These are phyloP conservation scores for Podosphaera xanthii DNA, from an alignment of 2,329 filamentous ascomycete species.

Conservation along the genomic window DNA sequence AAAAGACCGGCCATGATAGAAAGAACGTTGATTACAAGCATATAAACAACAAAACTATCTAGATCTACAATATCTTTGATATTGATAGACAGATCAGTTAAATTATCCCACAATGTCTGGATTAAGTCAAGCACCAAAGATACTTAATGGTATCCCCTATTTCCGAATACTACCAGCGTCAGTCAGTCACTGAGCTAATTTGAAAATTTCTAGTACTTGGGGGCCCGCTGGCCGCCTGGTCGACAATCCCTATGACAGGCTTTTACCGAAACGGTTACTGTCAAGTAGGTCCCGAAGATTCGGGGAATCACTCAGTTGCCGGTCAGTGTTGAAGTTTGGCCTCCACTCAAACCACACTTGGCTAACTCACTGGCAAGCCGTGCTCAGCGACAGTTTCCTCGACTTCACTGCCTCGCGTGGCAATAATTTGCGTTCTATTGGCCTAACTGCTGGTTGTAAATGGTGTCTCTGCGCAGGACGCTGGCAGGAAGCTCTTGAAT, in stretches of 20 bases:
- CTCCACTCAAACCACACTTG: background rate
- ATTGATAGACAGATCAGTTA: no score
- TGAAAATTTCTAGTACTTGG: background rate
- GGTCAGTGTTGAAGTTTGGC: constrained; percentile 4
- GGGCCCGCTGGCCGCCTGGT: background rate
- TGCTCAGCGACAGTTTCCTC: constrained; percentile 36
- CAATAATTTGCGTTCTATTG: constrained; percentile 31
- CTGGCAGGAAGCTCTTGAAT: constrained; percentile 30
- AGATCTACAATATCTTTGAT: no score
- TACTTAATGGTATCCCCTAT: no score
- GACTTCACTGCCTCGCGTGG: constrained; percentile 34
- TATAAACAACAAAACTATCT: no score
- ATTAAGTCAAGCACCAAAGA: no score
- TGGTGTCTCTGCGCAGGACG: constrained; percentile 38
- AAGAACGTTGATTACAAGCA: no score
- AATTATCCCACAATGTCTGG: no score
- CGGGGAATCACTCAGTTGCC: constrained; percentile 36
- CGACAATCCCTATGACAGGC: constrained; percentile 30
- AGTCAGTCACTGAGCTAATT: no score
- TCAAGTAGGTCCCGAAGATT: constrained; percentile 26
- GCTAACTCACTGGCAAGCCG: constrained; percentile 14
- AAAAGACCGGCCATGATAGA: no score
- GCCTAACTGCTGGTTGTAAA: constrained; percentile 33
- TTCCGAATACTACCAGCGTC: no score
- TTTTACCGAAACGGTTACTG: constrained; percentile 40